Conservation (phyloP, 768 basidiomycete genomes). For the Agrocybe pediades region DNA sequence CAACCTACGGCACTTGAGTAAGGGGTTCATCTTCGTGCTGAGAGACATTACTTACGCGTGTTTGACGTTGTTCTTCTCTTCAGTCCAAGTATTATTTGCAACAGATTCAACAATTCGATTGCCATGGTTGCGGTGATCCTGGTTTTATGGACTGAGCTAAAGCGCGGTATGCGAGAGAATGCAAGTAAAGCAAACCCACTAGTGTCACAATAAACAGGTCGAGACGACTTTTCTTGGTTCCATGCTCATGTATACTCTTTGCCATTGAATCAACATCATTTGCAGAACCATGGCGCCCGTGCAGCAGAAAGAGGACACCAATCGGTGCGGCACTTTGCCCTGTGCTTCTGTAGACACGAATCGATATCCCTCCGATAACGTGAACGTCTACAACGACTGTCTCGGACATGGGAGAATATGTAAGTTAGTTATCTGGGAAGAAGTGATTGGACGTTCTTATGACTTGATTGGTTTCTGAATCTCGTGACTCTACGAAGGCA, state of each 20-base stretch:
- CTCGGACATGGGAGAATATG: too few relatives aligned
- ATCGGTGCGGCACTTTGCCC: constrained; percentile 22
- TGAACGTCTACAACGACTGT: too few relatives aligned
- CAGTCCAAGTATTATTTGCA: constrained; percentile 39
- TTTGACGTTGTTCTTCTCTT: constrained; percentile 31
- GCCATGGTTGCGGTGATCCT: constrained; percentile 54
- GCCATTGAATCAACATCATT: constrained; percentile 29
- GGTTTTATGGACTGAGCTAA: neutral
- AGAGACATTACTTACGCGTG: constrained; percentile 38
- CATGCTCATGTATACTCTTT: constrained; percentile 23
- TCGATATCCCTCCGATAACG: constrained; percentile 38
- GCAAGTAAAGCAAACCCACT: constrained; percentile 23
- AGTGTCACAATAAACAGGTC: constrained; percentile 38
- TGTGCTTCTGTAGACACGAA: constrained; percentile 32
- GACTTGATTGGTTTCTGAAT: too few relatives aligned
- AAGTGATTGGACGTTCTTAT: neutral
- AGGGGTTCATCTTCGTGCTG: neutral
- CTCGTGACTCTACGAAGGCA: too few relatives aligned
- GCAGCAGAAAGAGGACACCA: constrained; percentile 43
- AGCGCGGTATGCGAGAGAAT: neutral
- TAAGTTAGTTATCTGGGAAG: too few relatives aligned
- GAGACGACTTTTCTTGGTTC: constrained; percentile 9
- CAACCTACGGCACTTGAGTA: constrained; percentile 24
- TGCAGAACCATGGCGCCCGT: constrained; percentile 38
- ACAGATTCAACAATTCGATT: constrained; percentile 30